Percentiles rank a stretch among this genome's conserved stretches.
Conservation (phyloP, 225 moss, liverwort and hornwort species). For the Asterella californica region DNA sequence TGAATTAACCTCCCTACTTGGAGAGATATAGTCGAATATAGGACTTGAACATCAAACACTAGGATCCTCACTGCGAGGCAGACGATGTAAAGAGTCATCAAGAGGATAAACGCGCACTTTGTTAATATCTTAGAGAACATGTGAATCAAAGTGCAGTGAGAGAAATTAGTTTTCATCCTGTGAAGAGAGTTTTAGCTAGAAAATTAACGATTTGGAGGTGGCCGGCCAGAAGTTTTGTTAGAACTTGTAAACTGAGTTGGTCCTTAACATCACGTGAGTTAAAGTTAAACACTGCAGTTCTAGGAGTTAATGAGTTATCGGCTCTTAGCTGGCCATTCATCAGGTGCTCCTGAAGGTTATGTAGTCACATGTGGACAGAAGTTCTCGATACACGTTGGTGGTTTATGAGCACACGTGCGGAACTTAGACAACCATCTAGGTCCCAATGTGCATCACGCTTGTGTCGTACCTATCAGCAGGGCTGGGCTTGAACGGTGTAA, state of each 20-base stretch:
- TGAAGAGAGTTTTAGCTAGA: neutral
- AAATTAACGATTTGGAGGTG: neutral
- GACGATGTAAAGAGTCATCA: conserved; percentile 1
- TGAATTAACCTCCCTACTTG: neutral
- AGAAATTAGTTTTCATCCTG: neutral
- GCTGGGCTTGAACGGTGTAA: neutral
- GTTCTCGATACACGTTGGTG: conserved; percentile 7
- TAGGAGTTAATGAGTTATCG: neutral
- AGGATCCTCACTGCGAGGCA: conserved; percentile 4
- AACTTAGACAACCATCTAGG: neutral
- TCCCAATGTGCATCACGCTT: conserved; percentile 15
- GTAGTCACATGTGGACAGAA: neutral
- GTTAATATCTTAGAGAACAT: neutral
- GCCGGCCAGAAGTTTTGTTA: conserved; percentile 6
- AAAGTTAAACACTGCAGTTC: neutral
- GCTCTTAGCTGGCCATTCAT: neutral
- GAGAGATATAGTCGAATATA: neutral
- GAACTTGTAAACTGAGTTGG: conserved; percentile 13
- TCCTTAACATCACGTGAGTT: conserved; percentile 6
- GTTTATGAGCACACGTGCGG: conserved; percentile 3
- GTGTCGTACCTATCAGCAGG: neutral
- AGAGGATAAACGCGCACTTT: conserved; percentile 11
- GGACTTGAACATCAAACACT: neutral
- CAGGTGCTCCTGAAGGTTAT: neutral
- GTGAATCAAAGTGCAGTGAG: neutral